Evolutionary conservation across 1,284 basidiomycete species (phyloP).

Genomic region (Erythrobasidium hasegawianum): DNA sequence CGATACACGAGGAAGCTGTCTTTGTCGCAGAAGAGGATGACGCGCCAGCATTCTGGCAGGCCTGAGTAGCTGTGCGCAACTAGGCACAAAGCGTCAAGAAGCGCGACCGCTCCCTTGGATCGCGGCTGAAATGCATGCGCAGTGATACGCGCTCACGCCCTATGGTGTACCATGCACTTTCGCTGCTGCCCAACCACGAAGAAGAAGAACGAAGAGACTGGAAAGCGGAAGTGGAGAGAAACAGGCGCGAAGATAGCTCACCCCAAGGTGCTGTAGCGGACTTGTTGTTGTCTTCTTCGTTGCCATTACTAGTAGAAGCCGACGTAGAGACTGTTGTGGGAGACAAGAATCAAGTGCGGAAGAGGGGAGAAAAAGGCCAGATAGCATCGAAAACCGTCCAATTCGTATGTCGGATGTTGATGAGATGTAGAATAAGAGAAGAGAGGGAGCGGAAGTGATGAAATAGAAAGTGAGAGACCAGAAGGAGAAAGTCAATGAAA

Average conservation of each 20-base stretch:
- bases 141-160: too few relatives aligned
- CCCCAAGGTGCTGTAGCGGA: conserved; percentile 6
- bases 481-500: conserved; percentile 8
- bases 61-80: too few relatives aligned
- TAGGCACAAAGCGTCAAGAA: too few relatives aligned
- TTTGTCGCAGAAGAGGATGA: too few relatives aligned
- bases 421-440: background rate
- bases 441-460: background rate
- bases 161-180: too few relatives aligned
- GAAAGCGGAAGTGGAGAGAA: background rate
- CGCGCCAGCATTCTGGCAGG: too few relatives aligned
- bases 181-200: too few relatives aligned
- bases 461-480: conserved; percentile 2
- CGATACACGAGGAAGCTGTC: too few relatives aligned
- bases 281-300: background rate
- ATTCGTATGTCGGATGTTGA: background rate
- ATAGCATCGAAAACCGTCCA: background rate
- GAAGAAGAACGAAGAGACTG: too few relatives aligned
- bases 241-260: conserved; percentile 7
- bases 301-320: background rate
- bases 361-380: background rate
- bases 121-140: too few relatives aligned
- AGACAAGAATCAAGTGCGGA: background rate
- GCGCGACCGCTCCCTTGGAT: too few relatives aligned
- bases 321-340: background rate